Evolutionary conservation across 106 monocot genomes (phyloP), one percentile per base, ranked within the genome.

Genomic region (Gastrodia elata): DNA sequence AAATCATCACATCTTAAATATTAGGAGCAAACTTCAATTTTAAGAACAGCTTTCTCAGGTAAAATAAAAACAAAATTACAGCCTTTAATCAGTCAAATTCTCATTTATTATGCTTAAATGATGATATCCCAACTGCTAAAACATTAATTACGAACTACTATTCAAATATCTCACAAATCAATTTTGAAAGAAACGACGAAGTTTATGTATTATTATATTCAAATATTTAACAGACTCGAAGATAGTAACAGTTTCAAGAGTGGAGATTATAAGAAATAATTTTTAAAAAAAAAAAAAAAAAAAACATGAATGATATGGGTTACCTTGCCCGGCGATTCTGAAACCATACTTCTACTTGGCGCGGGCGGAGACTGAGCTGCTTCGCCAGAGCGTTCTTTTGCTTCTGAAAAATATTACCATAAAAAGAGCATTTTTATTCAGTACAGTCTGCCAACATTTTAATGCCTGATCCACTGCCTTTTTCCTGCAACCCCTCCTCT

Each of bases 281-380:
- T 55, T 1, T 6, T 20, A 56, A 32, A 77, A 79, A 0, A 16
- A 37, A 0, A 58, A 27, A 39, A 74, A 74, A 34, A 74, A 11
- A 34, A 37, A 0, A 37, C 22, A 35, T 25, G 10, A 30, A 2
- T 9, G 67, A 7, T 0, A 0, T 35, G 34, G 11, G n/a, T 8
- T 77, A 86, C 89, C 89, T 80, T 57, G 89, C 89, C 40, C 89
- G 65, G 39, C 89, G 74, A 79, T 90, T 90, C 73, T 90, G 89
- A 34, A 90, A 90, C 89, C 86, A 90, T 32, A 86, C 86, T 64
- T 86, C 89, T 64, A 90, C 89, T 39, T 90, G 89, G 33, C 89
- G 70, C 0, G 89, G 89, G 58, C 86, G 76, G n/a, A 90, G 84
- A 61, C 82, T 82, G 64, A 90, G 86, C 79, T 86, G 83, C 72